Conservation (phyloP, 768 basidiomycete genomes). For the Phylloporus rhodoxanthus region DNA sequence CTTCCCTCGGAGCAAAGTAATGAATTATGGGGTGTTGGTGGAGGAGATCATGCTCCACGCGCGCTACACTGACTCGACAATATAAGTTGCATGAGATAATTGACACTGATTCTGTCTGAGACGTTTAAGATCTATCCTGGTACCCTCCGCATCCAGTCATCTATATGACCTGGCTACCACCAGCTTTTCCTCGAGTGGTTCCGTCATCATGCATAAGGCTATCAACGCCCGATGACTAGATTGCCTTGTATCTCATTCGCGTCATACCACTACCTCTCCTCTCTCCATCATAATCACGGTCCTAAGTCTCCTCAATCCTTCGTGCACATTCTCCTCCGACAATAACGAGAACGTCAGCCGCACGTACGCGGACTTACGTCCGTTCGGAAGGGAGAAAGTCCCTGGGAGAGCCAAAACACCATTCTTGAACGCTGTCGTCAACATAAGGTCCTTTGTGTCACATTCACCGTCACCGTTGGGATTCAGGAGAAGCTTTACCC, state of each 20-base stretch:
- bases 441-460: conserved; percentile 65
- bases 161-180: not conserved
- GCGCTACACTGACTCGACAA: too few species aligned
- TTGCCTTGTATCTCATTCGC: not conserved
- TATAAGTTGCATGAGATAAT: too few species aligned
- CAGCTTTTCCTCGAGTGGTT: too few species aligned
- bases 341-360: conserved; percentile 69
- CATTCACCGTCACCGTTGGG: conserved; percentile 31
- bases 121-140: too few species aligned
- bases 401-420: conserved; percentile 82
- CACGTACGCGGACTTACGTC: conserved; percentile 61
- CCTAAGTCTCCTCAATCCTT: conserved; percentile 55
- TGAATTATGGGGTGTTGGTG: too few species aligned
- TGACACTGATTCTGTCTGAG: too few species aligned
- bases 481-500: conserved; percentile 52
- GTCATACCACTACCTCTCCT: not conserved
- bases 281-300: conserved; percentile 19
- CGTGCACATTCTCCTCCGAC: conserved; percentile 56
- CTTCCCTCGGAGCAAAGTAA: too few species aligned
- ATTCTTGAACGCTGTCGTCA: conserved; percentile 60
- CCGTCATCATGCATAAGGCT: too few species aligned
- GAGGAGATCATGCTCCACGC: too few species aligned
- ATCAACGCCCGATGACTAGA: not conserved
- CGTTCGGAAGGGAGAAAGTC: conserved; percentile 62
- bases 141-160: not conserved